A percentile compares a stretch with the other conserved stretches of the same genome.
Evolutionary conservation across 1,139 yeast genomes (phyloP).

Genomic region (Taiozyma sp.): DNA sequence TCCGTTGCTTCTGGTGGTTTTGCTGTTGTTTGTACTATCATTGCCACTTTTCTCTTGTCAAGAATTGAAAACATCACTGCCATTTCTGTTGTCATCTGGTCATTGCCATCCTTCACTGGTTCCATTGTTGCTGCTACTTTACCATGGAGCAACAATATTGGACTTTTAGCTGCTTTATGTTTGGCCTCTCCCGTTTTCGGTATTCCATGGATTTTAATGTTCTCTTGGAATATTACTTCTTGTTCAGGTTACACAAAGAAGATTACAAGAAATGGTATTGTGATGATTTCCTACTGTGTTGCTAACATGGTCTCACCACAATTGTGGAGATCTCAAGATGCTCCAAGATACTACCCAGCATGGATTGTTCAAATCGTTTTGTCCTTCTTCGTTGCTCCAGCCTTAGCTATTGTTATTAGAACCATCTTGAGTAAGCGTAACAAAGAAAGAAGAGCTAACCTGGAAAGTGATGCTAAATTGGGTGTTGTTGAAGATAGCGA

Average conservation of each 20-base stretch:
- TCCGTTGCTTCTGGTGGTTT: constrained; percentile 24
- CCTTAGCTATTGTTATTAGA: constrained; percentile 27
- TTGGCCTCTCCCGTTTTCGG: constrained; percentile 19
- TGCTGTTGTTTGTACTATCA: background rate
- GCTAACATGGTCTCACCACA: constrained; percentile 26
- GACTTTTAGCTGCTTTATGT: constrained; percentile 28
- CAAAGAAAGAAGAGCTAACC: constrained; percentile 22
- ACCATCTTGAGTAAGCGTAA: constrained; percentile 29
- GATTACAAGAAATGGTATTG: constrained; percentile 22
- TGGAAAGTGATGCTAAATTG: constrained; percentile 3
- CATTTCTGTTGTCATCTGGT: constrained; percentile 4
- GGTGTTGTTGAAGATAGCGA: constrained; percentile 12
- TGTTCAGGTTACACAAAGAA: constrained; percentile 28
- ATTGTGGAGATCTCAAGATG: constrained; percentile 22
- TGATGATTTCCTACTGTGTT: constrained; percentile 21
- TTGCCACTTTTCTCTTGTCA: background rate
- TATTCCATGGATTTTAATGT: constrained; percentile 20
- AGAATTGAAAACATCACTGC: constrained; percentile 9
- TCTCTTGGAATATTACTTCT: constrained; percentile 22
- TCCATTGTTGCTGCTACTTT: constrained; percentile 26
- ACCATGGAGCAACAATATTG: constrained; percentile 25
- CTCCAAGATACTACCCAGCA: constrained; percentile 24
- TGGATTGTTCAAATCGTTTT: constrained; percentile 32
- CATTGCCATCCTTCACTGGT: constrained; percentile 17
- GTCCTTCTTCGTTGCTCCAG: constrained; percentile 27